Base-by-base conservation (phyloP, 768 basidiomycete genomes). In the Suillus clintonianus region DNA sequence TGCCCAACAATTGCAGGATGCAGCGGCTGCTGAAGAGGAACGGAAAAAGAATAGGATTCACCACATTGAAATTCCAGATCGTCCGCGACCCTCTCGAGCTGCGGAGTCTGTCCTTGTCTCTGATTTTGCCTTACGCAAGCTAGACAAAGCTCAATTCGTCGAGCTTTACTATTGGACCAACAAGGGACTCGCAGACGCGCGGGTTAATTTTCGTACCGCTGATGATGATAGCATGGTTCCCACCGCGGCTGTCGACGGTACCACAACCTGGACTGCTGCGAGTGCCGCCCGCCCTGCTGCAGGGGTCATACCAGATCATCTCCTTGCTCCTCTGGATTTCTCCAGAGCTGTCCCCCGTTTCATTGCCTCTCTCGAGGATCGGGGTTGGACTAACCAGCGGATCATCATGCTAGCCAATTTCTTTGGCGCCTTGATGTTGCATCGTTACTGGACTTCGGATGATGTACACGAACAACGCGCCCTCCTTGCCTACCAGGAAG, bases 101-200 rank as follows among this genome's bases (percentile, higher is more conserved):
- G 22, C 45, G 4, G n/a, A 22, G 1, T 4, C 9, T 0, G 4
- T 22, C 4, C 11, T 47, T 0, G 10, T 47, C 4, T 4, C 45
- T 47, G 45, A 47, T 5, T 47, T 47, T 1, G n/a, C 22, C 1
- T 4, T 47, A 4, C 5, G 11, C 10, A 47, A 47, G 22, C 45
- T 47, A 4, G n/a, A 47, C 19, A 43, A 43, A 5, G 22, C 11
- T 2, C 22, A 47, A 13, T 47, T 11, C 3, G 5, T 47, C 0
- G 45, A 47, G 22, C 3, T 47, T 1, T 22, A 11, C 11, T 47
- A 47, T 2, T 47, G 45, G 45, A 47, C 45, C 5, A 47, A 47
- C 11, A 22, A 47, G 6, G 45, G 45, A 5, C 45, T 47, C 1
- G 22, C 45, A 2, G 22, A 43, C n/a, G 42, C 42, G 0, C 8